Conservation (phyloP, 176 grass and related monocot species). For the Eremochloa ophiuroides region DNA sequence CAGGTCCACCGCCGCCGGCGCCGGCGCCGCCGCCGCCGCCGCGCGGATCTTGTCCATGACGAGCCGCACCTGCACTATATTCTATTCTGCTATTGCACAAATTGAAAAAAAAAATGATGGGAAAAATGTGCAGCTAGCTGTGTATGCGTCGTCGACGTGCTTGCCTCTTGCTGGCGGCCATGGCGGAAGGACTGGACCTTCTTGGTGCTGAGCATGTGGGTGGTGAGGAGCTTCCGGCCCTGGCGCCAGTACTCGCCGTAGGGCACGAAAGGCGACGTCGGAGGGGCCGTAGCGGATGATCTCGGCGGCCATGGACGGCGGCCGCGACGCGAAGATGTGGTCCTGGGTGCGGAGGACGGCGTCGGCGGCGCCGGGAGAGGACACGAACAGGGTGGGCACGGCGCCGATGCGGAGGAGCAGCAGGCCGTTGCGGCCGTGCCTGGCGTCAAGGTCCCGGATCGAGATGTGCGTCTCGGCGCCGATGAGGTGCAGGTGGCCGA, state of each 20-base stretch:
- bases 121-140: too few relatives aligned
- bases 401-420: neutral
- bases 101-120: too few relatives aligned
- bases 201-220: constrained; percentile 28
- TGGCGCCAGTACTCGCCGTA: constrained; percentile 60
- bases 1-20: constrained; percentile 19
- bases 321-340: neutral
- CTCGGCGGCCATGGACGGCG: too few relatives aligned
- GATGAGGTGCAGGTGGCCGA: neutral
- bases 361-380: neutral
- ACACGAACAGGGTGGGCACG: neutral
- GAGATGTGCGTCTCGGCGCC: neutral
- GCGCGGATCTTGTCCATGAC: neutral
- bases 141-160: too few relatives aligned
- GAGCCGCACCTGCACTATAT: neutral
- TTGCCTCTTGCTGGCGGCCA: neutral
- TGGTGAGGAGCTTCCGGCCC: neutral
- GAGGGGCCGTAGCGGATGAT: neutral
- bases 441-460: neutral
- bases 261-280: constrained; percentile 49
- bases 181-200: neutral
- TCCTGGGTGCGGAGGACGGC: neutral
- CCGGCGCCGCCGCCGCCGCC: neutral
- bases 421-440: neutral
- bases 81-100: too few relatives aligned